Conservation (phyloP, 371 early-diverging fungal species). For the Apophysomyces sp. region DNA sequence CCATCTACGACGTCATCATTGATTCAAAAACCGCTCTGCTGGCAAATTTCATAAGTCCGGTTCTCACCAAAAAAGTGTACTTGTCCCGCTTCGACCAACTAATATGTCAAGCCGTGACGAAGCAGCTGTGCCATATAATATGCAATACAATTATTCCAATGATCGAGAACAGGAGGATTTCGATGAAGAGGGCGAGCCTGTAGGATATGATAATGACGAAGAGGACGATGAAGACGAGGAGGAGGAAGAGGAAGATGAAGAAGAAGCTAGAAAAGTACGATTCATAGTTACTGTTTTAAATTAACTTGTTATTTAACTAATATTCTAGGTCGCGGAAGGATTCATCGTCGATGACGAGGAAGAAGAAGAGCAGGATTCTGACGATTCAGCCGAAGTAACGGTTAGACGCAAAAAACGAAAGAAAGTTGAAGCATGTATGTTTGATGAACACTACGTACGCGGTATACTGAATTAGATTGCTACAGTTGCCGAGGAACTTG, state of each 20-base stretch:
- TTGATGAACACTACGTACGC: not conserved
- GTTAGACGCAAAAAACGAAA: constrained; percentile 51
- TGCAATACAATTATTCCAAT: not conserved
- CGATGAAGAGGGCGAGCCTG: not conserved
- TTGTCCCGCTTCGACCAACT: not conserved
- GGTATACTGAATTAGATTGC: not conserved
- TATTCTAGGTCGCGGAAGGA: constrained; percentile 55
- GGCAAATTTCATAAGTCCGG: too few species aligned
- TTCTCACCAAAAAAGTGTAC: too few species aligned
- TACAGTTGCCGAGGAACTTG: constrained; percentile 60
- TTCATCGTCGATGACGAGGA: constrained; percentile 73
- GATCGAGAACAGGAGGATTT: not conserved
- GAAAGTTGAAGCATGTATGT: constrained; percentile 48
- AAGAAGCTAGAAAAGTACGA: constrained; percentile 4
- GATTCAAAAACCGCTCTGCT: too few species aligned
- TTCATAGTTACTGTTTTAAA: not conserved
- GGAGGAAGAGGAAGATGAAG: constrained; percentile 1
- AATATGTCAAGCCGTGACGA: constrained; percentile 2
- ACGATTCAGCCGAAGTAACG: constrained; percentile 34
- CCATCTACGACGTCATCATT: too few species aligned
- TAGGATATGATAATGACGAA: not conserved
- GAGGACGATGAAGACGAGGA: not conserved
- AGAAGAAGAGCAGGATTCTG: constrained; percentile 49
- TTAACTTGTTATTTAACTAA: not conserved
- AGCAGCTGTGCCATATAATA: not conserved